Conservation (phyloP, 805 yeast genomes). For the Starmera dryadoides region DNA sequence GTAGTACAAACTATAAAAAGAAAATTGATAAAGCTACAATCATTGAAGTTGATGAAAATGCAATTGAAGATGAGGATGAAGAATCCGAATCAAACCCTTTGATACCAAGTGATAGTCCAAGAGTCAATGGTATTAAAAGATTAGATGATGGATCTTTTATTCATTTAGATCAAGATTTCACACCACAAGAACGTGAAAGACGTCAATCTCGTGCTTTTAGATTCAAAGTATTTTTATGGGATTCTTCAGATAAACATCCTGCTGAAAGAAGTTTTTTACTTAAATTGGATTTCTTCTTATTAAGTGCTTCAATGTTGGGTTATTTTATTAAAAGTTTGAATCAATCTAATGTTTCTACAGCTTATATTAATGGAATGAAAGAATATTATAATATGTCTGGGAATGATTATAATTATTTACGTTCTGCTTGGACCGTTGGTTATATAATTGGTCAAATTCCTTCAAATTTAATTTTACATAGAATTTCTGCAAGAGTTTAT, state of each 20-base stretch:
- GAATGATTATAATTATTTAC: constrained; percentile 37
- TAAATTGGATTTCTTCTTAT: constrained; percentile 31
- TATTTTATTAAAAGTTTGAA: constrained; percentile 39
- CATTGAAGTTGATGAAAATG: no score
- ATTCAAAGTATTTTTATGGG: constrained; percentile 16
- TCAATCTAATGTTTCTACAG: constrained; percentile 34
- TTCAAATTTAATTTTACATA: constrained; percentile 32
- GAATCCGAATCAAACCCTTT: background rate
- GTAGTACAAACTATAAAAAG: no score
- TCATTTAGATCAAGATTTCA: constrained; percentile 6
- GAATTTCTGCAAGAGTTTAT: constrained; percentile 36
- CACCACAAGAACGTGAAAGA: constrained; percentile 7
- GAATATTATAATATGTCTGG: constrained; percentile 33
- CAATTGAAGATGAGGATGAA: no score
- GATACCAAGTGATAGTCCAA: background rate
- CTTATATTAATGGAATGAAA: constrained; percentile 41
- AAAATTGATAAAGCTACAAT: no score
- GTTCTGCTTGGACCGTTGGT: constrained; percentile 41
- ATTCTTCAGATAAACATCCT: constrained; percentile 27
- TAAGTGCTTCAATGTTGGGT: constrained; percentile 35
- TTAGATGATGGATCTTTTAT: constrained; percentile 4
- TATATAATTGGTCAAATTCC: constrained; percentile 45
- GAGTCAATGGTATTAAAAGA: background rate
- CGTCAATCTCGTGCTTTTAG: constrained; percentile 8
- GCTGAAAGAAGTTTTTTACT: constrained; percentile 25